These are phyloP conservation scores for Candida mesenterica DNA, from an alignment of 1,139 yeast species.

Conservation along the genomic window DNA sequence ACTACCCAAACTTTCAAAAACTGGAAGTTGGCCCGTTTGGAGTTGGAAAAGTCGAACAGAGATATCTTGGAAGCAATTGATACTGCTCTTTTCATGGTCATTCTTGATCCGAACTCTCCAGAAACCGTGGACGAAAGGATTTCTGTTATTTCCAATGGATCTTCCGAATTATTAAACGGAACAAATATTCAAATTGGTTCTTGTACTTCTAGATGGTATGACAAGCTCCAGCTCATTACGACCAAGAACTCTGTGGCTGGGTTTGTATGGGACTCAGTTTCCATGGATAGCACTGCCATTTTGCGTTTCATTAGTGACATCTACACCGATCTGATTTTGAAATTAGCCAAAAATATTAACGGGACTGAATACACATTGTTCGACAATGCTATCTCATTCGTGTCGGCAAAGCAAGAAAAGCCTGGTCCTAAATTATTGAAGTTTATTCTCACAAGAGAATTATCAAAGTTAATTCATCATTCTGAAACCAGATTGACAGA, in stretches of 20 bases:
- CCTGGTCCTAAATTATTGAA: slow-evolving; percentile 43
- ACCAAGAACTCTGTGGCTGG: slow-evolving; percentile 74
- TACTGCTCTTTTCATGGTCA: slow-evolving; percentile 63
- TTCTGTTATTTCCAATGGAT: slow-evolving; percentile 60
- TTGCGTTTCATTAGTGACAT: slow-evolving; percentile 71
- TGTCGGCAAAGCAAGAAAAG: slow-evolving; percentile 31
- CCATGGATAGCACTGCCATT: slow-evolving; percentile 79
- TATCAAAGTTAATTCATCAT: slow-evolving; percentile 53
- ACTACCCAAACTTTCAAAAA: slow-evolving; percentile 64
- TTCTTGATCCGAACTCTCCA: slow-evolving; percentile 59
- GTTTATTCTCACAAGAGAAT: slow-evolving; percentile 51
- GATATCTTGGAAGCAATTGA: slow-evolving; percentile 52
- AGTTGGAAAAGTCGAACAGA: slow-evolving; percentile 45
- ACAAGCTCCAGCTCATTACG: slow-evolving; percentile 67
- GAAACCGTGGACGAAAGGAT: slow-evolving; percentile 48
- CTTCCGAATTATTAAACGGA: slow-evolving; percentile 50
- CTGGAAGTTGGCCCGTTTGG: slow-evolving; percentile 61
- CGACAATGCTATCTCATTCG: slow-evolving; percentile 39
- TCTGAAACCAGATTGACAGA: slow-evolving; percentile 78
- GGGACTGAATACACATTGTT: slow-evolving; percentile 69
- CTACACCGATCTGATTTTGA: slow-evolving; percentile 69
- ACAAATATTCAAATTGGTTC: slow-evolving; percentile 69
- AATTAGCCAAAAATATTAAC: slow-evolving; percentile 69
- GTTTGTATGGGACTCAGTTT: slow-evolving; percentile 69
- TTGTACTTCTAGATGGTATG: slow-evolving; percentile 79